These are phyloP conservation scores for Mallotus nudiflorus DNA, from an alignment of 345 rosid genomes.

Conservation along the genomic window DNA sequence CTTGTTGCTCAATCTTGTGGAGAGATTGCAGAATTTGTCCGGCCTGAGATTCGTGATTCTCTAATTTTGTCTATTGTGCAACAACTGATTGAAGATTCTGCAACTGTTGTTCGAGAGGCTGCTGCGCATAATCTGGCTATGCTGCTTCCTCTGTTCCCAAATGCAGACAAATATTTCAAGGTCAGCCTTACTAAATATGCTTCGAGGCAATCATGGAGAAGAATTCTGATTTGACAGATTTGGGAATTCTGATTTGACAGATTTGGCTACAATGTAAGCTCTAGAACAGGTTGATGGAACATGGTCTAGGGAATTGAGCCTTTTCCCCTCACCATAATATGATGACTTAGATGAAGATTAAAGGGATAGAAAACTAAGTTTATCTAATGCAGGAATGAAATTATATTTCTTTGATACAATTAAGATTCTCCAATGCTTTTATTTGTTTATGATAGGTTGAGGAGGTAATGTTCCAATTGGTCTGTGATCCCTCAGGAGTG, in stretches of 20 bases:
- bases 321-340: slow-evolving; percentile 44
- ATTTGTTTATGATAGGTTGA: slow-evolving; percentile 68
- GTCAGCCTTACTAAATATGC: slow-evolving; percentile 86
- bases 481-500: slow-evolving; percentile 87
- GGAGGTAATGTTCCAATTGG: slow-evolving; percentile 92
- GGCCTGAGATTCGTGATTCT: slow-evolving; percentile 95
- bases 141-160: slow-evolving; percentile 92
- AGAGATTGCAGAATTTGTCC: slow-evolving; percentile 90
- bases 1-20: slow-evolving; percentile 99
- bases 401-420: neutral
- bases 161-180: slow-evolving; percentile 97
- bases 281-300: slow-evolving; percentile 68
- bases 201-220: slow-evolving; percentile 72
- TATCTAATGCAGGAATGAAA: slow-evolving; percentile 25
- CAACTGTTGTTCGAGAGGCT: slow-evolving; percentile 93
- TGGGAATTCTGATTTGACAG: slow-evolving; percentile 79
- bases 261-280: slow-evolving; percentile 69
- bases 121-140: slow-evolving; percentile 87
- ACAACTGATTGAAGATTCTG: slow-evolving; percentile 92
- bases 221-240: slow-evolving; percentile 74
- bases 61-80: slow-evolving; percentile 90
- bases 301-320: slow-evolving; percentile 51
- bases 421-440: slow-evolving; percentile 29
- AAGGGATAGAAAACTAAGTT: slow-evolving; percentile 19
- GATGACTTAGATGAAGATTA: slow-evolving; percentile 34